These are phyloP conservation scores for Heracleum sosnowskyi DNA, from an alignment of 129 eudicot genomes.

Conservation along the genomic window DNA sequence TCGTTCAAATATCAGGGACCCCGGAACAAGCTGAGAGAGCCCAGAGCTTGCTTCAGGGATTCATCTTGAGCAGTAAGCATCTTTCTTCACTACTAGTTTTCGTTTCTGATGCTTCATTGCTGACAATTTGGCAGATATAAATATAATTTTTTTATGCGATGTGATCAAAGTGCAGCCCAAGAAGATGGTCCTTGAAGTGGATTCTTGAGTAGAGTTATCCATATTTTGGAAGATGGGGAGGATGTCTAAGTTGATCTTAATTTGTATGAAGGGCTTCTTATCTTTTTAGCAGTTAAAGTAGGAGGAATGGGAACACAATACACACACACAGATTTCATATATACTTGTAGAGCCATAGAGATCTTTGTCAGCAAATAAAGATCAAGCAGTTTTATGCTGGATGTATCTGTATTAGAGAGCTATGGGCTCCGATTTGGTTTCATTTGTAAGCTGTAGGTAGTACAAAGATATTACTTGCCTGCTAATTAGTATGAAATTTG, in stretches of 20 bases:
- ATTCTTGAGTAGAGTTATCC: not conserved
- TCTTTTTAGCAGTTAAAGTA: not conserved
- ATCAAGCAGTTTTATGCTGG: not conserved
- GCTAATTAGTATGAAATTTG: too few species aligned
- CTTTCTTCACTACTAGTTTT: not conserved
- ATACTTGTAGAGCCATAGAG: not conserved
- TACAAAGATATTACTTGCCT: not conserved
- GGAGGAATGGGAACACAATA: not conserved
- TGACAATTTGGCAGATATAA: not conserved
- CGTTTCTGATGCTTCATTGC: not conserved
- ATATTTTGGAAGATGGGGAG: not conserved
- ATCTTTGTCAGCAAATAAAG: not conserved
- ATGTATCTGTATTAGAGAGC: not conserved
- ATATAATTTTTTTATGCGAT: not conserved
- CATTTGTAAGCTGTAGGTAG: not conserved
- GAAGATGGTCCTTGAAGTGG: slow-evolving; percentile 3
- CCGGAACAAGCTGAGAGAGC: slow-evolving; percentile 98
- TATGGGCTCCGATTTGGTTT: not conserved
- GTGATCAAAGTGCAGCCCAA: slow-evolving; percentile 5
- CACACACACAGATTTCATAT: not conserved
- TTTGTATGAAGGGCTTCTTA: not conserved
- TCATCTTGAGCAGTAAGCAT: slow-evolving; percentile 83
- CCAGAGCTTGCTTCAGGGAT: slow-evolving; percentile 98
- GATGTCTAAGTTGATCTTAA: not conserved
- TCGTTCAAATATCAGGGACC: slow-evolving; percentile 79